Conservation (phyloP, 225 moss, liverwort and hornwort species). For the Asterella californica region DNA sequence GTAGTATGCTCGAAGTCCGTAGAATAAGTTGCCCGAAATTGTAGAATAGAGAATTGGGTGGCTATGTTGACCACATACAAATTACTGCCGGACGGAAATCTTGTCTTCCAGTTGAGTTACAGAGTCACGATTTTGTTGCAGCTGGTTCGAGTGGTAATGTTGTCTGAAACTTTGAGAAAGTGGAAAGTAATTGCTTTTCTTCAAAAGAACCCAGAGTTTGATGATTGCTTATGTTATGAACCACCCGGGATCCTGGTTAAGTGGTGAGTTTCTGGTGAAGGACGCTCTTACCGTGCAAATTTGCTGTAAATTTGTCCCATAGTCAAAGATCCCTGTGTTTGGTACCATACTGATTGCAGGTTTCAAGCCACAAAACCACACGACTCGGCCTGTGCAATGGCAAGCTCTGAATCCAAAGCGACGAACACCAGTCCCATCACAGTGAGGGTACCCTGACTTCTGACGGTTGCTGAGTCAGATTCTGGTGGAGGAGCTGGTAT, state of each 20-base stretch:
- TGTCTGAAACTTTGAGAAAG: background rate
- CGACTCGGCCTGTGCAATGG: background rate
- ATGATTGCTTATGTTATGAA: too few species aligned
- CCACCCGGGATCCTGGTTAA: background rate
- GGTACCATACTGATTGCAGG: background rate
- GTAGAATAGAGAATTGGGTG: too few species aligned
- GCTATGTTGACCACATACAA: slow-evolving; percentile 2
- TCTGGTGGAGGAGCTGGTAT: slow-evolving; percentile 90
- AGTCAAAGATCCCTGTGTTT: background rate
- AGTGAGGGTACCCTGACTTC: slow-evolving; percentile 60
- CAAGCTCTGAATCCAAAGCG: background rate
- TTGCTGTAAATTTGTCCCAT: background rate
- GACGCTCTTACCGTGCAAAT: background rate
- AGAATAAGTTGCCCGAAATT: background rate
- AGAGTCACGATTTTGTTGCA: background rate
- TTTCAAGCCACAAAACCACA: background rate
- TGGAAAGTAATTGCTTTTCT: background rate
- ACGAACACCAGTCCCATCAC: background rate
- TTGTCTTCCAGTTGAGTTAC: slow-evolving; percentile 1
- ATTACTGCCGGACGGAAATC: background rate
- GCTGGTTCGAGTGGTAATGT: background rate
- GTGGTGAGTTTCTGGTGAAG: background rate
- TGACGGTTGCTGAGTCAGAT: slow-evolving; percentile 81
- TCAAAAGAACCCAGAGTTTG: background rate
- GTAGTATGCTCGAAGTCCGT: background rate